These are phyloP conservation scores for Coemansia sp. DNA, from an alignment of 192 early-diverging fungal species.

Conservation along the genomic window DNA sequence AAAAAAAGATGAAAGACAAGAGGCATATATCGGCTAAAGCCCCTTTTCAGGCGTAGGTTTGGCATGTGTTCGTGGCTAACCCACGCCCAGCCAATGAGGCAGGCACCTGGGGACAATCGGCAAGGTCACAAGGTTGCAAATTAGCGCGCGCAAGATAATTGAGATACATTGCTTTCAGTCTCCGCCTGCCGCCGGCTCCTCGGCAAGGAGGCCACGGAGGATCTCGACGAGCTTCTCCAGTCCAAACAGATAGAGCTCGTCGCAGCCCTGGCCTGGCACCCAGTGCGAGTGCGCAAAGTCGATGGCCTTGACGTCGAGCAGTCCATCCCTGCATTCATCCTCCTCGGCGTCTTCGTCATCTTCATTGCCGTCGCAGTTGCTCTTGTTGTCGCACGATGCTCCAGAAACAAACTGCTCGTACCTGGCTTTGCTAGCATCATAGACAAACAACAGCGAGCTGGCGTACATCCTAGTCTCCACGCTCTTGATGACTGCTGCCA, in stretches of 20 bases:
- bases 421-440: conserved; percentile 69
- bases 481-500: conserved; percentile 58
- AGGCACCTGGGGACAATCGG: not conserved
- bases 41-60: not conserved
- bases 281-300: conserved; percentile 92
- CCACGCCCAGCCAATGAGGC: not conserved
- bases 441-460: conserved; percentile 80
- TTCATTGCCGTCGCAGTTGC: conserved; percentile 8
- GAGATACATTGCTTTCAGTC: not conserved
- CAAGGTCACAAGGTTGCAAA: not conserved
- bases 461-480: conserved; percentile 69
- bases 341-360: conserved; percentile 34
- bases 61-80: not conserved
- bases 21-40: conserved; percentile 1
- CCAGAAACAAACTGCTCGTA: conserved; percentile 55
- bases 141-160: not conserved
- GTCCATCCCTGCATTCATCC: conserved; percentile 17
- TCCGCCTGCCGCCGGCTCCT: not conserved
- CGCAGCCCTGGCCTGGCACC: conserved; percentile 62
- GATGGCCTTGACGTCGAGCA: conserved; percentile 75
- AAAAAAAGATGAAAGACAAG: not conserved
- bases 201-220: conserved; percentile 46
- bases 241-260: conserved; percentile 72
- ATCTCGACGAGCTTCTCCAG: conserved; percentile 63
- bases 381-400: conserved; percentile 9